Percentiles rank a stretch among this genome's conserved stretches.
These are phyloP conservation scores for Botrytis hyacinthi DNA, from an alignment of 2,329 filamentous ascomycete genomes.

Conservation along the genomic window DNA sequence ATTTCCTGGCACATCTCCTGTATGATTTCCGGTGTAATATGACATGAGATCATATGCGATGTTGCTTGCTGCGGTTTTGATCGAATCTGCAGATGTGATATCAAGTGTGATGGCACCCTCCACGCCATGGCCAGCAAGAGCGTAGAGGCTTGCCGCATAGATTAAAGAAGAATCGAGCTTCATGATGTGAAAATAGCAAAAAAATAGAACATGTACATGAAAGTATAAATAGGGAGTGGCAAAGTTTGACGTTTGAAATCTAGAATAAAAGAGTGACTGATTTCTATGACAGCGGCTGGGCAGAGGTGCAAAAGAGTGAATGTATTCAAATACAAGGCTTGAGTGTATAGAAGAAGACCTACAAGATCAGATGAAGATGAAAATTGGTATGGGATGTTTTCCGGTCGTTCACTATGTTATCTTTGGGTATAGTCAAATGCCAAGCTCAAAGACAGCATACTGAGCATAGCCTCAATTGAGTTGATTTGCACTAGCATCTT, in stretches of 20 bases:
- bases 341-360: not conserved
- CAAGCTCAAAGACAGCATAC: not conserved
- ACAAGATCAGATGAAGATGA: slow-evolving; percentile 11
- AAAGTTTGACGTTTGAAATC: slow-evolving; percentile 6
- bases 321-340: not conserved
- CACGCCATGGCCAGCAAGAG: slow-evolving; percentile 18
- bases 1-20: slow-evolving; percentile 49
- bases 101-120: slow-evolving; percentile 18
- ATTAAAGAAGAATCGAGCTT: slow-evolving; percentile 10
- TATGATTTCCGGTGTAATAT: slow-evolving; percentile 49
- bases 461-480: slow-evolving; percentile 11
- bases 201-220: not conserved
- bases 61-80: slow-evolving; percentile 34
- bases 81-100: slow-evolving; percentile 30
- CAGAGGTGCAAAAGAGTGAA: slow-evolving; percentile 15
- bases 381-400: not conserved
- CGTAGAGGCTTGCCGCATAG: slow-evolving; percentile 8
- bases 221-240: not conserved
- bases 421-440: not conserved
- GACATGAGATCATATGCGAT: slow-evolving; percentile 49
- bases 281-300: slow-evolving; percentile 5
- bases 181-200: slow-evolving; percentile 4
- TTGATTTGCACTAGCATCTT: slow-evolving; percentile 10
- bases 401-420: not conserved
- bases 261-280: slow-evolving; percentile 15